Evolutionary conservation across 2,329 filamentous ascomycete genomes (phyloP), one percentile per base, ranked within the genome.

Genomic region (Sarocladium strictum): DNA sequence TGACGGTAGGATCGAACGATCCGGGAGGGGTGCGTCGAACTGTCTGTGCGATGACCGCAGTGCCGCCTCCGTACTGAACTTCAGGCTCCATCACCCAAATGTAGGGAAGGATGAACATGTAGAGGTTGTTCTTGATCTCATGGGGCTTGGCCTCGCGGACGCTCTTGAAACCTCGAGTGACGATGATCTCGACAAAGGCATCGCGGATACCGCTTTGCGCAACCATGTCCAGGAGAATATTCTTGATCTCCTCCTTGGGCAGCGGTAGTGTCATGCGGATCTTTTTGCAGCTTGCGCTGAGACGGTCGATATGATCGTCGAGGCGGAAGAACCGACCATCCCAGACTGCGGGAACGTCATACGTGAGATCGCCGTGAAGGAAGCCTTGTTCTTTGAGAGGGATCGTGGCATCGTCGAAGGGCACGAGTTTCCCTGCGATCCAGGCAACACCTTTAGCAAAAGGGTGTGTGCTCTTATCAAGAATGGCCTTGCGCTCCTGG

Each of bases 321-420:
- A 79, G 71, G 0, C 76, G 76, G 64, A 79, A 79, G 60, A 76
- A 76, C 1, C 72, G 73, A 0, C 76, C 74, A 49, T 78, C 74
- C 77, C 77, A 79, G 24, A 78, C 73, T 0, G 75, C 63, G 1
- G 76, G 74, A 0, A 79, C 77, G 50, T 79, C 76, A 60, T 79
- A 79, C 1, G 77, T 79, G 1, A 79, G 60, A 45, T 79, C 76
- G 62, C 75, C 72, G 61, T 75, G 76, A 59, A 79, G 61, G 61
- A 80, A 80, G 17, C 77, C 77, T 62, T 80, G 71, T 57, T 80
- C 77, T 0, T 76, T 59, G 0, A 79, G 61, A 1, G 77, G 77
- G 17, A 79, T 76, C n/a, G 69, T 69, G 1, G 77, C 77, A 45
- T 77, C 62, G n/a, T 65, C 37, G 5, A 79, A 60, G 2, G 76